Evolutionary conservation across 305 asterid species (phyloP).

Genomic region (Andrographis paniculata): DNA sequence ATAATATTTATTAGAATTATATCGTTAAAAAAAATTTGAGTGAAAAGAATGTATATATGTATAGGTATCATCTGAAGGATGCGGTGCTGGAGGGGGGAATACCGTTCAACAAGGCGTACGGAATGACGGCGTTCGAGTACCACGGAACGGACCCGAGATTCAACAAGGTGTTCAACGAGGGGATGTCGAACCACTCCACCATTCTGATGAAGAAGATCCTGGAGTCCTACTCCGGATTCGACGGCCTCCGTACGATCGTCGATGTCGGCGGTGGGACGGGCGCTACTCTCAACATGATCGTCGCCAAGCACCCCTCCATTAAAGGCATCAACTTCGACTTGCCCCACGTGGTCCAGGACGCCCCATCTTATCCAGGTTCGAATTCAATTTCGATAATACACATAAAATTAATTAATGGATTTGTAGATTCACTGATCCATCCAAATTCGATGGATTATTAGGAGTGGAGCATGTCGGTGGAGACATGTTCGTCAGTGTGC

Average conservation of each 20-base stretch:
- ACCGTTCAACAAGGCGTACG: conserved; percentile 26
- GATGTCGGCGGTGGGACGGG: conserved; percentile 80
- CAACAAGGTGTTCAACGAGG: conserved; percentile 41
- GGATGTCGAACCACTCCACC: conserved; percentile 55
- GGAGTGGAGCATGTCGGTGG: conserved; percentile 69
- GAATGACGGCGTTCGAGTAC: conserved; percentile 23
- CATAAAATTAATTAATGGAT: too few species aligned
- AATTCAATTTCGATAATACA: too few species aligned
- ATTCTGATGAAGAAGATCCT: conserved; percentile 55
- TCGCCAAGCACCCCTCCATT: conserved; percentile 44
- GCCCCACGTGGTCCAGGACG: conserved; percentile 56
- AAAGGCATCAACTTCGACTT: conserved; percentile 60
- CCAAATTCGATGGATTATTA: conserved; percentile 9
- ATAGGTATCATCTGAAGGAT: conserved; percentile 25
- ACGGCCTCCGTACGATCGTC: conserved; percentile 42
- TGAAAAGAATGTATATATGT: neutral
- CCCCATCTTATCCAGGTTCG: conserved; percentile 41
- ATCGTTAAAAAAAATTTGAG: too few species aligned
- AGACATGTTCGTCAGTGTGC: conserved; percentile 67
- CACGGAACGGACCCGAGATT: conserved; percentile 16
- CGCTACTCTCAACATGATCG: conserved; percentile 48
- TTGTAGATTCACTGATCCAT: too few species aligned
- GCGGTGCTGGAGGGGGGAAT: conserved; percentile 28
- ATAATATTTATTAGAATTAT: too few species aligned
- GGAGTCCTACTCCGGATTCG: conserved; percentile 39